phyloP scores from a whole-genome alignment of 306 rosid species.

The Prunus persica region DNA sequence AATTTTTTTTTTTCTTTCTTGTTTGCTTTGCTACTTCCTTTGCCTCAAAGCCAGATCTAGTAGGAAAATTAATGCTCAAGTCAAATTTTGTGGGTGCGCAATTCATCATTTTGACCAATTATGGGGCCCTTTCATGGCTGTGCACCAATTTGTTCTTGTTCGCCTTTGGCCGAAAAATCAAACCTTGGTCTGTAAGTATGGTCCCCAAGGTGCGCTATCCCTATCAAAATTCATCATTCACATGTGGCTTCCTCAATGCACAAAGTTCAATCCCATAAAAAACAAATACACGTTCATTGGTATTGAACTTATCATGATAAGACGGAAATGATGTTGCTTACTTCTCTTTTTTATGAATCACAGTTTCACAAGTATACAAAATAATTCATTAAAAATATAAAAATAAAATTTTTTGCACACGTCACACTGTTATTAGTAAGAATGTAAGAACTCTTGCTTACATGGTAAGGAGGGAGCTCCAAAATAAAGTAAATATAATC shows the following conservation, averaged over 20 bases:
- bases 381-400: too few species aligned
- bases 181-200: background rate
- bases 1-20: background rate
- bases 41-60: background rate
- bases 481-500: too few species aligned
- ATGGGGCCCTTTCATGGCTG: background rate
- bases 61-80: slow-evolving; percentile 1
- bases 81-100: slow-evolving; percentile 19
- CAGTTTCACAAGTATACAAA: too few species aligned
- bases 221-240: background rate
- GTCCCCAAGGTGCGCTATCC: background rate
- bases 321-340: too few species aligned
- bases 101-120: background rate
- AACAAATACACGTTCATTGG: background rate
- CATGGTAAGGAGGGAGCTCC: too few species aligned
- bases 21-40: background rate
- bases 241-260: background rate
- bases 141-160: slow-evolving; percentile 6
- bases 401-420: too few species aligned
- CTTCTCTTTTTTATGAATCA: too few species aligned
- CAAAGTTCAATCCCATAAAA: background rate
- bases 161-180: background rate
- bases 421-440: fast-evolving
- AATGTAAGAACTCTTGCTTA: too few species aligned
- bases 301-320: too few species aligned